Conservation (phyloP, 2,329 filamentous ascomycete genomes). For the Colletotrichum magnum region DNA sequence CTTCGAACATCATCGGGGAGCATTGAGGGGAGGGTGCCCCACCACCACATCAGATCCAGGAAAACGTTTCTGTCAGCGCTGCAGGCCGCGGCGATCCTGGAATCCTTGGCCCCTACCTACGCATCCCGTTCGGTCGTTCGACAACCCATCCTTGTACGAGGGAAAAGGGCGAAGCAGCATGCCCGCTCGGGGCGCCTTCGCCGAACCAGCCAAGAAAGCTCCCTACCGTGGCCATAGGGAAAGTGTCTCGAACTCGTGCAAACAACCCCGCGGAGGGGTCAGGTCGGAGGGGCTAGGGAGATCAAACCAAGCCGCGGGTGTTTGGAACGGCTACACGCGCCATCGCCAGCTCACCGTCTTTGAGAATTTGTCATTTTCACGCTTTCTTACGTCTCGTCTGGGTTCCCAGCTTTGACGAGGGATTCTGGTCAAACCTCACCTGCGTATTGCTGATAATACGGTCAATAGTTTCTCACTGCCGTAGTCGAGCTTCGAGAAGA, state of each 20-base stretch:
- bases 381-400: neutral
- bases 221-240: neutral
- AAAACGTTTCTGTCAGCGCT: constrained; percentile 37
- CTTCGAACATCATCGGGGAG: constrained; percentile 12
- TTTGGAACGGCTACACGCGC: constrained; percentile 11
- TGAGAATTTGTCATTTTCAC: constrained; percentile 29
- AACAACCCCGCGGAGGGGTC: constrained; percentile 26
- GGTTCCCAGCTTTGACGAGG: neutral
- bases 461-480: neutral
- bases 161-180: neutral
- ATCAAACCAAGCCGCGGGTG: constrained; percentile 22
- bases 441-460: constrained; percentile 18
- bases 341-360: neutral
- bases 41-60: constrained; percentile 6
- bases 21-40: constrained; percentile 7
- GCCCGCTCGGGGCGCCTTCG: neutral
- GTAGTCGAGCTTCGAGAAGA: constrained; percentile 8
- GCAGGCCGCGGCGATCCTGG: constrained; percentile 27
- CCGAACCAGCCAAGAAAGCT: too few relatives aligned
- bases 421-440: constrained; percentile 1
- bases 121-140: neutral
- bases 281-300: constrained; percentile 2
- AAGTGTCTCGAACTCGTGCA: constrained; percentile 31
- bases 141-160: constrained; percentile 17
- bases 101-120: neutral